Percentiles rank a stretch among this genome's conserved stretches.
phyloP scores from a whole-genome alignment of 2,329 filamentous ascomycete species.

The Gyromitra esculenta region DNA sequence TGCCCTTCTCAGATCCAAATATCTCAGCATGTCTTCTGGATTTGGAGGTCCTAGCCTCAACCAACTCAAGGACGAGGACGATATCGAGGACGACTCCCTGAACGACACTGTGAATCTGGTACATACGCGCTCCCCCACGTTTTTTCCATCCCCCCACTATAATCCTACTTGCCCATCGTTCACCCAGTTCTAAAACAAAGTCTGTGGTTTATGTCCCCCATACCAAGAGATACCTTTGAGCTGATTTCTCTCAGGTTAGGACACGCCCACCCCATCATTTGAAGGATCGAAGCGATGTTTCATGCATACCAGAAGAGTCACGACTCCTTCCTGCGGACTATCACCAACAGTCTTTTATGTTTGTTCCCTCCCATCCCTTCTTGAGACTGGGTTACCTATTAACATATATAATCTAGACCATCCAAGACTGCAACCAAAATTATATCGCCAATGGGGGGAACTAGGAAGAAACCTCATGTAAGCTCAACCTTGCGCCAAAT shows the following conservation, averaged over 20 bases:
- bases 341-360: constrained; percentile 24
- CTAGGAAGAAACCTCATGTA: constrained; percentile 3
- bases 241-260: constrained; percentile 36
- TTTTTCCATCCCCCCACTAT: constrained; percentile 11
- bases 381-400: constrained; percentile 5
- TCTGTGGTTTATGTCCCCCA: constrained; percentile 5
- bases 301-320: constrained; percentile 18
- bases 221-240: constrained; percentile 19
- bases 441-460: constrained; percentile 1
- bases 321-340: constrained; percentile 24
- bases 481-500: constrained; percentile 2
- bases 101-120: constrained; percentile 38
- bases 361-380: constrained; percentile 16
- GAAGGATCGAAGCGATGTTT: constrained; percentile 31
- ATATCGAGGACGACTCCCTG: constrained; percentile 39
- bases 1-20: constrained; percentile 26
- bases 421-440: constrained; percentile 36
- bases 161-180: constrained; percentile 6
- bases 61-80: constrained; percentile 43
- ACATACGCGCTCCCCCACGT: constrained; percentile 29
- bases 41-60: constrained; percentile 30
- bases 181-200: constrained; percentile 5
- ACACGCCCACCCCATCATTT: constrained; percentile 21
- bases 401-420: constrained; percentile 24
- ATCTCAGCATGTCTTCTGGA: constrained; percentile 45